Percentiles rank a stretch among this genome's conserved stretches.
Evolutionary conservation across 108 stramenopile genomes (phyloP).

Genomic region (Conticribra weissflogii): DNA sequence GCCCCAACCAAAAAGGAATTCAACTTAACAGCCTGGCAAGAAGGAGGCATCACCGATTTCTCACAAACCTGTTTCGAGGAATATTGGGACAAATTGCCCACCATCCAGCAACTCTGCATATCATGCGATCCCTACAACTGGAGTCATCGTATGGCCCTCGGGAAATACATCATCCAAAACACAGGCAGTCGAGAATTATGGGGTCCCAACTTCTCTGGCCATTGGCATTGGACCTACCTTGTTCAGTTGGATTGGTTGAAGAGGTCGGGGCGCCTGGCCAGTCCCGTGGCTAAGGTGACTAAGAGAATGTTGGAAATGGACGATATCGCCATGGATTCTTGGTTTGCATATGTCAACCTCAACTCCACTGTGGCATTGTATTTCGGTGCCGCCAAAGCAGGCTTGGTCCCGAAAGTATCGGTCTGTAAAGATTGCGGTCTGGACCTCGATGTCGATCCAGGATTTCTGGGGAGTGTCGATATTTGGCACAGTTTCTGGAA

Average conservation of each 20-base stretch:
- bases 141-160: not conserved
- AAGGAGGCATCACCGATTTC: not conserved
- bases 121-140: not conserved
- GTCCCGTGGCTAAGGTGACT: not conserved
- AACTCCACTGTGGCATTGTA: not conserved
- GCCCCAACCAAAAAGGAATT: too few relatives aligned
- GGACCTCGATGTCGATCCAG: too few relatives aligned
- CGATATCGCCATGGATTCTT: not conserved
- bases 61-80: not conserved
- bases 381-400: not conserved
- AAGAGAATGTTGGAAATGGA: not conserved
- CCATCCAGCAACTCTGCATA: not conserved
- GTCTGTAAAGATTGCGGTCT: too few relatives aligned
- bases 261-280: not conserved
- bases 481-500: too few relatives aligned
- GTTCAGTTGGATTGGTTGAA: not conserved
- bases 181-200: not conserved
- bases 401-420: not conserved
- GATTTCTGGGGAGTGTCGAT: too few relatives aligned
- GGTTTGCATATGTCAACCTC: not conserved
- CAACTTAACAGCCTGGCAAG: not conserved
- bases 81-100: not conserved
- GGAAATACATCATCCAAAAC: not conserved
- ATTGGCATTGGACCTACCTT: not conserved
- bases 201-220: not conserved